Conservation (phyloP, 345 rosid genomes). For the Nasturtium officinale region DNA sequence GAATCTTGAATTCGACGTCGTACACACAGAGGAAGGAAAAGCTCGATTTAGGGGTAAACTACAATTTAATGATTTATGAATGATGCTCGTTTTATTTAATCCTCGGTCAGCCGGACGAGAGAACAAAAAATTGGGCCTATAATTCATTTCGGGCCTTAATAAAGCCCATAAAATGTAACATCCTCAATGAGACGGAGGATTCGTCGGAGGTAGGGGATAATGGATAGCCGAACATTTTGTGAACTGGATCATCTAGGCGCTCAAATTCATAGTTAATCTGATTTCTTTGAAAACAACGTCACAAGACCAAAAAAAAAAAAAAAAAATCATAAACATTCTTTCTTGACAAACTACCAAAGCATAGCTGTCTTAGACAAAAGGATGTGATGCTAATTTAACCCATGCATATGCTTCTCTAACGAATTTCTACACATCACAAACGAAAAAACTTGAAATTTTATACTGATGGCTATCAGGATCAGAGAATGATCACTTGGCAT, state of each 20-base stretch:
- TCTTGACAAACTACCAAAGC: background rate
- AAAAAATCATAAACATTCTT: background rate
- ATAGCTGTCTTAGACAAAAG: background rate
- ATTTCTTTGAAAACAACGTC: background rate
- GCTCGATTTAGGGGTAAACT: background rate
- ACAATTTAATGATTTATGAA: background rate
- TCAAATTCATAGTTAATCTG: too few species aligned
- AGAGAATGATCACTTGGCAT: background rate
- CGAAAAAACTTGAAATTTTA: background rate
- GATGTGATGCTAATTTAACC: too few species aligned
- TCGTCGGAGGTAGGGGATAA: too few species aligned
- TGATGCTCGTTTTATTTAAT: background rate
- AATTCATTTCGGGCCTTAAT: background rate
- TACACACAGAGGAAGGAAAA: background rate
- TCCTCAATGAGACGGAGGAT: too few species aligned
- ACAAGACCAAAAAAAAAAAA: too few species aligned
- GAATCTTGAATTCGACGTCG: slow-evolving; percentile 34
- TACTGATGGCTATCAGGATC: background rate
- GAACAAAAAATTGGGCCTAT: background rate
- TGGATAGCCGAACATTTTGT: too few species aligned
- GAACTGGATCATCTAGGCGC: too few species aligned
- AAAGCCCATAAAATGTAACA: background rate
- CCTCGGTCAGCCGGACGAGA: background rate
- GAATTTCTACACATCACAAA: too few species aligned
- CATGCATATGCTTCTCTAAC: too few species aligned